Evolutionary conservation across 192 early-diverging fungal genomes (phyloP), one percentile per base, ranked within the genome.

Genomic region (Coemansia sp.): DNA sequence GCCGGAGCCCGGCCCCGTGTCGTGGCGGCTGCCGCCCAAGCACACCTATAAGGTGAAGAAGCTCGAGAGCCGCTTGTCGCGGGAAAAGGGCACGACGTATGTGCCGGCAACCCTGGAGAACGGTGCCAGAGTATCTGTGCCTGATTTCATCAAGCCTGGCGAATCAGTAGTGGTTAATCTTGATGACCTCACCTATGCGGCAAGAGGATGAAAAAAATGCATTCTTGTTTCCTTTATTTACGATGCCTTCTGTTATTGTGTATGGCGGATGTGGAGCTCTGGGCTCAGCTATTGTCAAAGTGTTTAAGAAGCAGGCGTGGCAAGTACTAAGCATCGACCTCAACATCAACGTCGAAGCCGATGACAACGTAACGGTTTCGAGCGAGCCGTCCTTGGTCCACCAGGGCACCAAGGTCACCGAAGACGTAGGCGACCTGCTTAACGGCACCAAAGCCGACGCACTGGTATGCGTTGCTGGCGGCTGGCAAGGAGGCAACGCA

Each of bases 181-280:
- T 11, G 71, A 83, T 15, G 71, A 82, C 11, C 58, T 80, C 23
- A 78, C 71, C 23, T 93, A 93, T 43, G 54, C 88, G 11, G 76
- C 80, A 17, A 77, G 88, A 16, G 87, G 62, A 4, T 74, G 32
- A 10, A 34, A 17, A 49, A 34, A n/a, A n/a, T n/a, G 6, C 32
- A 26, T 32, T 17, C 11, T 14, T 51, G 6, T 4, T 47, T 30
- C 39, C 18, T 23, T 52, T 51, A 28, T 18, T 36, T 34, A 49
- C 32, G 5, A 79, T 81, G 75, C 72, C 79, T 17, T 81, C 83
- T 49, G 85, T 88, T 39, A 79, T 96, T 30, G 86, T 98, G 21
- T 96, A 92, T 73, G 96, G 96, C 45, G 96, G 93, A 56, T 60
- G 82, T 40, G 96, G 96, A 31, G 88, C 84, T n/a, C 86, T 98